These are phyloP conservation scores for Evansstolkia leycettana DNA, from an alignment of 495 filamentous ascomycete species.

Conservation along the genomic window DNA sequence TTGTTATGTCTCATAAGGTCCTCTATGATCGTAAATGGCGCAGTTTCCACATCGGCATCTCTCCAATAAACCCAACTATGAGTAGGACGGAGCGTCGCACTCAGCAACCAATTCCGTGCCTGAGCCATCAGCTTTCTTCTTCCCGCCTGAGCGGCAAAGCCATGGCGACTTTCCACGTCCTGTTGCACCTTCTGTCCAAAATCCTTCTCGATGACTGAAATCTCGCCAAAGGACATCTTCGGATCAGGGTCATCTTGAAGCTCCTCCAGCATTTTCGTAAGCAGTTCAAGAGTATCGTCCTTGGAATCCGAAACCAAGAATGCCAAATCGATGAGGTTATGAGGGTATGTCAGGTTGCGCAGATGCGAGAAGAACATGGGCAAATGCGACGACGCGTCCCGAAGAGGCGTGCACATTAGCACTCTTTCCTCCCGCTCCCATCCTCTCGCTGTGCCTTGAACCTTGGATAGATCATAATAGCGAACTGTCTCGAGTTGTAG, in stretches of 20 bases:
- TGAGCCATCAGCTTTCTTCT: conserved; percentile 96
- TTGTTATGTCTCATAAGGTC: conserved; percentile 99
- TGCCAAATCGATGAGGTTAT: conserved; percentile 89
- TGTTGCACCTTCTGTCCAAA: conserved; percentile 98
- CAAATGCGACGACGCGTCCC: conserved; percentile 87
- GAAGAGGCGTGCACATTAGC: conserved; percentile 84
- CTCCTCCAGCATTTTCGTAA: conserved; percentile 60
- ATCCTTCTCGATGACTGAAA: conserved; percentile 96
- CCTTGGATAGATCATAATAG: conserved; percentile 89
- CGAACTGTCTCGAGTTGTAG: conserved; percentile 83
- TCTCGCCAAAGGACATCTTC: conserved; percentile 81
- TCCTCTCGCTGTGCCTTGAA: conserved; percentile 76
- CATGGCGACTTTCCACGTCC: conserved; percentile 94
- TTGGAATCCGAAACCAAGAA: conserved; percentile 98
- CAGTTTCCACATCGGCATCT: conserved; percentile 96
- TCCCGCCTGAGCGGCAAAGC: conserved; percentile 91
- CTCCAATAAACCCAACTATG: conserved; percentile 99
- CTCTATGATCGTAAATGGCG: conserved; percentile 89
- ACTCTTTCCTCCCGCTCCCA: conserved; percentile 96
- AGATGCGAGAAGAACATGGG: conserved; percentile 98
- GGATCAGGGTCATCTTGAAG: conserved; percentile 72
- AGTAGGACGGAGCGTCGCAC: conserved; percentile 82
- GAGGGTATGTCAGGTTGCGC: conserved; percentile 92
- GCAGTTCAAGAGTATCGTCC: conserved; percentile 69
- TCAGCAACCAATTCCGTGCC: conserved; percentile 93